These are phyloP conservation scores for Aspergillus vadensis DNA, from an alignment of 2,329 filamentous ascomycete genomes.

Conservation along the genomic window DNA sequence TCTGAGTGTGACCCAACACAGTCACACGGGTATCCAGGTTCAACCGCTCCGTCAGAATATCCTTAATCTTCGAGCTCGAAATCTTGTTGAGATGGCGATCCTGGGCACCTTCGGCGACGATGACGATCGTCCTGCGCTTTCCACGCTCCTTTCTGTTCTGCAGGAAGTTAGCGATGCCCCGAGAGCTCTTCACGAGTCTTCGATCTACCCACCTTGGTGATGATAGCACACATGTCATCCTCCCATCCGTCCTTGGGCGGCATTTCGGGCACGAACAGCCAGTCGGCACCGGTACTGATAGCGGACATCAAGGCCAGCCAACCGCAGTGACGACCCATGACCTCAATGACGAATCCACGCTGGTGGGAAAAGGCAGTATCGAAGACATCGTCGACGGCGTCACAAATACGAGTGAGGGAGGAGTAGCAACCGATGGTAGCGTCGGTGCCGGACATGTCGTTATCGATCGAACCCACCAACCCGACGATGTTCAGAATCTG, in stretches of 20 bases:
- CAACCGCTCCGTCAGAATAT: slow-evolving; percentile 79
- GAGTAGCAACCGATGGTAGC: slow-evolving; percentile 98
- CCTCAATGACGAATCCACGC: slow-evolving; percentile 93
- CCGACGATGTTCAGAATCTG: slow-evolving; percentile 93
- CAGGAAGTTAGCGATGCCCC: not conserved
- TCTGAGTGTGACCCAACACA: slow-evolving; percentile 94
- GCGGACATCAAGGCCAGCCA: slow-evolving; percentile 97
- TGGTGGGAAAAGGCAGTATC: slow-evolving; percentile 97
- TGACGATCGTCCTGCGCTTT: slow-evolving; percentile 97
- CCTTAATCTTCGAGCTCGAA: slow-evolving; percentile 76
- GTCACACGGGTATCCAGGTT: slow-evolving; percentile 91
- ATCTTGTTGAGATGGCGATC: slow-evolving; percentile 85
- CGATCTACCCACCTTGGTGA: slow-evolving; percentile 60
- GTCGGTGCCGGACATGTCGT: slow-evolving; percentile 95
- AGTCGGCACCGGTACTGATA: slow-evolving; percentile 92
- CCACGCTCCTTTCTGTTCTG: slow-evolving; percentile 78
- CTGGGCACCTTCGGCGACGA: slow-evolving; percentile 92
- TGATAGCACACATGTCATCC: slow-evolving; percentile 79
- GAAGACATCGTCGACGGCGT: slow-evolving; percentile 89
- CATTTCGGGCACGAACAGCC: slow-evolving; percentile 94
- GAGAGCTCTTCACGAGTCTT: too few species aligned
- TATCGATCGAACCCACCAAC: slow-evolving; percentile 95
- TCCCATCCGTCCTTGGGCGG: slow-evolving; percentile 86
- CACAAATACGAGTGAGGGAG: slow-evolving; percentile 87
- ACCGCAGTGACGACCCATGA: slow-evolving; percentile 97